phyloP scores from a whole-genome alignment of 768 basidiomycete genomes.

The Ramaria sp. region DNA sequence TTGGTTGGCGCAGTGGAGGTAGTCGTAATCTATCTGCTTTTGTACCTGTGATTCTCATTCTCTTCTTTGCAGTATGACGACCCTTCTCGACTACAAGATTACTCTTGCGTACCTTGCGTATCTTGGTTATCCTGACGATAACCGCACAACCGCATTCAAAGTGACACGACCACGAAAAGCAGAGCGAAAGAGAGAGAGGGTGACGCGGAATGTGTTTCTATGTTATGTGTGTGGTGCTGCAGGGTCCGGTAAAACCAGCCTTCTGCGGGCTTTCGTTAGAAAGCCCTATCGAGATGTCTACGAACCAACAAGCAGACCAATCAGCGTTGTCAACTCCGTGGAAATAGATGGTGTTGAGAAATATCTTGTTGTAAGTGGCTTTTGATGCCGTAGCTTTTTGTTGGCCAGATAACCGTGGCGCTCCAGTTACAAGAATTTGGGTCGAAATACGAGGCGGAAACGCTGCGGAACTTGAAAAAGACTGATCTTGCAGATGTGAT shows the following conservation, averaged over 20 bases:
- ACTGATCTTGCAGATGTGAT: conserved; percentile 89
- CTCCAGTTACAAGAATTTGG: conserved; percentile 92
- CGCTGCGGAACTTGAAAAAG: conserved; percentile 80
- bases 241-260: conserved; percentile 87
- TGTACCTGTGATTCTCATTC: conserved; percentile 1
- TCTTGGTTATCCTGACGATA: conserved; percentile 77
- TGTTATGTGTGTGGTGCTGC: conserved; percentile 93
- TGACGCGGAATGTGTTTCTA: conserved; percentile 83
- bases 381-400: neutral
- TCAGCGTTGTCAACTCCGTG: conserved; percentile 90
- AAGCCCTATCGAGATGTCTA: conserved; percentile 67
- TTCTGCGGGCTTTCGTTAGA: conserved; percentile 76
- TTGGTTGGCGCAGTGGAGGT: conserved; percentile 99
- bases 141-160: conserved; percentile 73
- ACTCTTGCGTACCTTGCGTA: conserved; percentile 94
- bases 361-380: conserved; percentile 77
- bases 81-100: conserved; percentile 84
- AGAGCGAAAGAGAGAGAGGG: conserved; percentile 80
- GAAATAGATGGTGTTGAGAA: conserved; percentile 93
- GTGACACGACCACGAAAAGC: conserved; percentile 76
- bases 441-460: conserved; percentile 88
- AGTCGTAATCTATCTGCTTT: conserved; percentile 9
- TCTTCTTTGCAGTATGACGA: conserved; percentile 69
- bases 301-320: conserved; percentile 82
- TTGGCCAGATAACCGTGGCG: neutral